phyloP scores from a whole-genome alignment of 768 basidiomycete genomes.

The Serendipita sp. region DNA sequence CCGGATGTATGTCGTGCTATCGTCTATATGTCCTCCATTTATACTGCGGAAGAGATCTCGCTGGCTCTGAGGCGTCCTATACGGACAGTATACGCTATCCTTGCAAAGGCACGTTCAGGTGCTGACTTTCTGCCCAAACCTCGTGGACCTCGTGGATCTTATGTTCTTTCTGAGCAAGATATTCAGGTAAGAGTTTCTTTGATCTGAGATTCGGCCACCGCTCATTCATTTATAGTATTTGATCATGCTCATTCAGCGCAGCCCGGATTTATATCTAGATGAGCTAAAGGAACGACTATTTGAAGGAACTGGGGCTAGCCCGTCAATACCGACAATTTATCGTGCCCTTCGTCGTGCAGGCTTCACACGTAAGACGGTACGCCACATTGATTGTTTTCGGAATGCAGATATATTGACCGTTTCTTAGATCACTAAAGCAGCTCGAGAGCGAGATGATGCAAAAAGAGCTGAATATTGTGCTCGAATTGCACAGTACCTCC shows the following conservation, averaged over 20 bases:
- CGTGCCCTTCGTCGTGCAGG: background rate
- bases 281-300: background rate
- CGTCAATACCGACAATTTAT: background rate
- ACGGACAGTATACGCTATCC: too few species aligned
- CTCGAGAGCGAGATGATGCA: constrained; percentile 8
- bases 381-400: background rate
- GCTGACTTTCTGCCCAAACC: too few species aligned
- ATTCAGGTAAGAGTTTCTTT: too few species aligned
- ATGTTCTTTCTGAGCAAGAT: too few species aligned
- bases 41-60: too few species aligned
- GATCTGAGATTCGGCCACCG: too few species aligned
- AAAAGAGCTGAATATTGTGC: constrained; percentile 4
- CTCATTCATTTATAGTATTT: background rate
- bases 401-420: background rate
- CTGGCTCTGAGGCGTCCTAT: too few species aligned
- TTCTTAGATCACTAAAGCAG: constrained; percentile 11
- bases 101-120: too few species aligned
- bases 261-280: background rate
- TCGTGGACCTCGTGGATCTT: too few species aligned
- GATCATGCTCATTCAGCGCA: background rate
- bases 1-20: too few species aligned
- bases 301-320: background rate
- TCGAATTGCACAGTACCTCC: constrained; percentile 8
- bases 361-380: background rate
- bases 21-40: too few species aligned